Evolutionary conservation across 1,284 basidiomycete species (phyloP).

Genomic region (Cryptococcus wingfieldii): DNA sequence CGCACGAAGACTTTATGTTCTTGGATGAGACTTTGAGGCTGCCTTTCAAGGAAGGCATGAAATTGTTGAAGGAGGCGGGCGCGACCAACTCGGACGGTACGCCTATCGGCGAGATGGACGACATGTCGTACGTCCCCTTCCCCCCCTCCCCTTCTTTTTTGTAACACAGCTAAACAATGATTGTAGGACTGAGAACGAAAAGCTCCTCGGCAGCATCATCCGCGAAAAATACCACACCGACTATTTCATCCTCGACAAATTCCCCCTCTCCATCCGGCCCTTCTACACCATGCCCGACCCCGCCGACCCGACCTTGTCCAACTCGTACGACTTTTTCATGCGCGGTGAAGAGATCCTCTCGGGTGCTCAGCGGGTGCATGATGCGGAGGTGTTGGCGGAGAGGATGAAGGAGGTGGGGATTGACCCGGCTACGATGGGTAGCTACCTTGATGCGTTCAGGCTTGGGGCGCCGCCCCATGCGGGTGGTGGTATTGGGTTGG

Average conservation of each 20-base stretch:
- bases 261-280: slow-evolving; percentile 85
- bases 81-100: slow-evolving; percentile 54
- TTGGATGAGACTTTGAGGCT: slow-evolving; percentile 75
- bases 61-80: slow-evolving; percentile 77
- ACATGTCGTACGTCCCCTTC: slow-evolving; percentile 63
- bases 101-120: slow-evolving; percentile 67
- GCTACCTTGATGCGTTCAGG: slow-evolving; percentile 90
- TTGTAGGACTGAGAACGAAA: slow-evolving; percentile 62
- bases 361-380: slow-evolving; percentile 95
- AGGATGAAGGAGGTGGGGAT: slow-evolving; percentile 71
- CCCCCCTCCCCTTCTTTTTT: neutral
- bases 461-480: slow-evolving; percentile 82
- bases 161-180: neutral
- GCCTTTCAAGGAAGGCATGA: slow-evolving; percentile 80
- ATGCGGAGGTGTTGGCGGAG: slow-evolving; percentile 73
- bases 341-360: slow-evolving; percentile 97
- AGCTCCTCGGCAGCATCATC: slow-evolving; percentile 80
- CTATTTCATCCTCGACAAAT: slow-evolving; percentile 97
- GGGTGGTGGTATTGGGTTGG: slow-evolving; percentile 65
- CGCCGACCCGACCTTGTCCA: slow-evolving; percentile 80
- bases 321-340: slow-evolving; percentile 99
- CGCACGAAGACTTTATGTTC: slow-evolving; percentile 82
- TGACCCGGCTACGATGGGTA: slow-evolving; percentile 79
- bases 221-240: slow-evolving; percentile 92
- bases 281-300: slow-evolving; percentile 99